These are phyloP conservation scores for Aspergillus fumigatus DNA, from an alignment of 2,329 filamentous ascomycete genomes.

Conservation along the genomic window DNA sequence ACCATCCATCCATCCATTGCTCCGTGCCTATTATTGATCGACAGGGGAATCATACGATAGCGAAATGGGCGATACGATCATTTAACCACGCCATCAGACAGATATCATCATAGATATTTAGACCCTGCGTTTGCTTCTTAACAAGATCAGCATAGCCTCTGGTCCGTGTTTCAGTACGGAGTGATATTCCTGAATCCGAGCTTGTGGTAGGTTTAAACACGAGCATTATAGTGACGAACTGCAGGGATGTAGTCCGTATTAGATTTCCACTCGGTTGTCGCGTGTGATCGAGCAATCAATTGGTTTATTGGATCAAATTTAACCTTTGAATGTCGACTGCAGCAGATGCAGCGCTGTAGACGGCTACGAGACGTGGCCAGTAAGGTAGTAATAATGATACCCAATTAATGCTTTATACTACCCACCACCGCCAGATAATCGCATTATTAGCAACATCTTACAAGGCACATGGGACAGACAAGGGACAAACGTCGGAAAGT, in stretches of 20 bases:
- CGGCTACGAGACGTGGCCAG: too few species aligned
- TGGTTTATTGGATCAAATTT: not conserved
- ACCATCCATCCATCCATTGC: not conserved
- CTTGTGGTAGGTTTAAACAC: not conserved
- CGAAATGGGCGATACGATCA: not conserved
- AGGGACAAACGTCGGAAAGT: not conserved
- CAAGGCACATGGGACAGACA: not conserved
- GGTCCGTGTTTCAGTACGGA: constrained; percentile 16
- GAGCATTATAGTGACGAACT: not conserved
- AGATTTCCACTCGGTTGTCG: not conserved
- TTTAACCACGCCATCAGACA: not conserved
- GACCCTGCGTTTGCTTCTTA: not conserved
- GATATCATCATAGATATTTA: too few species aligned
- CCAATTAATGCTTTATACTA: not conserved
- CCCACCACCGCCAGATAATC: too few species aligned
- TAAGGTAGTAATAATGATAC: not conserved
- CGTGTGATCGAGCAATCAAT: not conserved
- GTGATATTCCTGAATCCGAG: not conserved
- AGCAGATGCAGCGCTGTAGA: not conserved
- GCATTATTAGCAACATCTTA: not conserved
- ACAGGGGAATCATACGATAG: not conserved
- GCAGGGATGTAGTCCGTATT: not conserved
- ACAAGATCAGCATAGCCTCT: constrained; percentile 12
- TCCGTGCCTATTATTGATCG: not conserved
- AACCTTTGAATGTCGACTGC: not conserved